Base-by-base conservation (phyloP, 106 monocot genomes). In the Dioscorea alata region DNA sequence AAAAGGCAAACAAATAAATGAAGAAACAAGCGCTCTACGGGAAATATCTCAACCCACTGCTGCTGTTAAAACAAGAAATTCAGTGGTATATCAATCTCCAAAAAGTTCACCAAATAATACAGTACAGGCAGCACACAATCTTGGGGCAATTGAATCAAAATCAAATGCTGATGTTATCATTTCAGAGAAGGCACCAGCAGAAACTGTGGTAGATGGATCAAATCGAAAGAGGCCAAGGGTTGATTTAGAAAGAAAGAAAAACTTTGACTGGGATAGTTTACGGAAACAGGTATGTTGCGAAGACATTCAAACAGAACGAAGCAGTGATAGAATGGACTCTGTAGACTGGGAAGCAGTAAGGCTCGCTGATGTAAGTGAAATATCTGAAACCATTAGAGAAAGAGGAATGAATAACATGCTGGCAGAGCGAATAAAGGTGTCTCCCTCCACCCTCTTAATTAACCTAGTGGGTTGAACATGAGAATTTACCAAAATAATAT, bases 341-440 rank as follows among this genome's bases (percentile, higher is more conserved):
- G 13, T 90, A 20, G 81, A 94, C 68, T 94, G 88, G 88, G 85
- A 94, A 72, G 85, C 83, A 57, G 81, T 94, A 21, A 74, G 80
- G 60, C 23, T 33, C 62, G 83, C 94, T n/a, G 78, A 81, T 62
- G 81, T 79, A 48, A 62, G 31, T 67, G 79, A 81, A 70, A 80
- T 91, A 48, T 61, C 94, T 35, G 24, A 83, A 20, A 75, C 83
- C 32, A 94, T 94, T 68, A 69, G 71, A 67, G 81, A 77, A 48
- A 75, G 94, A 63, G 94, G 94, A 59, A 80, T 81, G 85, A 76
- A 78, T 53, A 94, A 91, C 70, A 63, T 78, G 56, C 70, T 94
- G 59, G 94, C 94, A 59, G 77, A 70, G 21, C 28, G 88, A 75
- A 94, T 94, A 60, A 90, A 94, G 91, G 94, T 94, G 83, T 32